These are phyloP conservation scores for Pterocarpus macrocarpus DNA, from an alignment of 306 rosid species.

Conservation along the genomic window DNA sequence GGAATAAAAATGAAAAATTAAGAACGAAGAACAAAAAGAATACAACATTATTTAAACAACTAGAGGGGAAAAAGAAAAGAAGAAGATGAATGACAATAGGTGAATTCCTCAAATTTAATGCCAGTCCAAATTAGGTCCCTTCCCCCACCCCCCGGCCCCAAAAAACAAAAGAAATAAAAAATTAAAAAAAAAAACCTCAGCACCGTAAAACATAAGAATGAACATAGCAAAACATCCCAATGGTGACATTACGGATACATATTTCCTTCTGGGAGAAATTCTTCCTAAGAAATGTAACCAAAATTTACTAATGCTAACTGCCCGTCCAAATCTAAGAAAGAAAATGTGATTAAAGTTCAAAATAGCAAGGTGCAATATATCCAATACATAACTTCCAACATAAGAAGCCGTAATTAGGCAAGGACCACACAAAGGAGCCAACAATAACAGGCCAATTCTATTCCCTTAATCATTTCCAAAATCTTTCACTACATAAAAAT, in stretches of 20 bases:
- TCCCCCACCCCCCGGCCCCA: no score
- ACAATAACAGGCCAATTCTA: no score
- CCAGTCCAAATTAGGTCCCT: no score
- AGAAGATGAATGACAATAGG: background rate
- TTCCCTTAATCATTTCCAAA: no score
- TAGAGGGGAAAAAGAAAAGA: constrained; percentile 33
- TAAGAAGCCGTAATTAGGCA: background rate
- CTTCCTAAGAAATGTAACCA: constrained; percentile 18
- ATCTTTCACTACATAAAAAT: no score
- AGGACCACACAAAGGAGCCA: no score
- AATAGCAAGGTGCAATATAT: background rate
- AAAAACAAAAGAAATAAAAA: no score
- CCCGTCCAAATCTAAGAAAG: constrained; percentile 23
- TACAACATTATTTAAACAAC: constrained; percentile 30
- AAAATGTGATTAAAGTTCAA: background rate
- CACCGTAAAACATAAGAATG: background rate
- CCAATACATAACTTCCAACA: background rate
- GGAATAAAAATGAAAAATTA: no score
- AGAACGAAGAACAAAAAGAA: constrained; percentile 31
- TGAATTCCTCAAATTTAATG: no score
- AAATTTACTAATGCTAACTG: background rate
- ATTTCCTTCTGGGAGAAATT: background rate
- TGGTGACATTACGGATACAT: constrained; percentile 11
- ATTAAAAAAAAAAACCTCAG: no score
- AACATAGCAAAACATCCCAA: background rate